Conservation (phyloP, 768 basidiomycete species). For the Lactarius vividus region DNA sequence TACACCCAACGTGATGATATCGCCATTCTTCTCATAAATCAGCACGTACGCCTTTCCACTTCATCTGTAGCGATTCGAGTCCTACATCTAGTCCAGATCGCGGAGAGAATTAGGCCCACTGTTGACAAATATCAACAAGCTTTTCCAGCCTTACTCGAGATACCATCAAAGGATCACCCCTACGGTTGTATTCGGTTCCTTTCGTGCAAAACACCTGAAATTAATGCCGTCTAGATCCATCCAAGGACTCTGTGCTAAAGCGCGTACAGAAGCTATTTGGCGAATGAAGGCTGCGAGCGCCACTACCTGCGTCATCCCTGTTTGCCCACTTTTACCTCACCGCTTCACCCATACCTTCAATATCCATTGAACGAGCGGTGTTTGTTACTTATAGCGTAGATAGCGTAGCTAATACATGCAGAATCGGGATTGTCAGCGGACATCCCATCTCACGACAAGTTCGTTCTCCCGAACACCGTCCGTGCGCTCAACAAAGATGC, state of each 20-base stretch:
- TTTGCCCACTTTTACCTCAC: neutral
- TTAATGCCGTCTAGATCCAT: slow-evolving; percentile 62
- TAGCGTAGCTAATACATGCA: slow-evolving; percentile 31
- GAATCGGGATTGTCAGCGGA: slow-evolving; percentile 1
- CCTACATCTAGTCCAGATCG: slow-evolving; percentile 57
- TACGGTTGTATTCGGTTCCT: slow-evolving; percentile 61
- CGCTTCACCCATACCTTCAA: neutral
- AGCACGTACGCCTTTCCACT: slow-evolving; percentile 66
- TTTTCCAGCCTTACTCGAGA: slow-evolving; percentile 95
- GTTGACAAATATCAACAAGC: slow-evolving; percentile 95
- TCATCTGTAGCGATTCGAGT: neutral
- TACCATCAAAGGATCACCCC: slow-evolving; percentile 97
- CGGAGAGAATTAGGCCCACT: slow-evolving; percentile 93
- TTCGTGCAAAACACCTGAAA: slow-evolving; percentile 25
- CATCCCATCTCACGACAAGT: slow-evolving; percentile 66
- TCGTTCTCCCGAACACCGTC: slow-evolving; percentile 69
- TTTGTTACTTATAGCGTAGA: slow-evolving; percentile 4
- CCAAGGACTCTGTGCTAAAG: slow-evolving; percentile 93
- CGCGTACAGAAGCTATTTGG: slow-evolving; percentile 96
- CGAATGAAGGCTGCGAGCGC: slow-evolving; percentile 53
- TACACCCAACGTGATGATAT: slow-evolving; percentile 94
- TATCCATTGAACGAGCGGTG: neutral
- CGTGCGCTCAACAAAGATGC: slow-evolving; percentile 68
- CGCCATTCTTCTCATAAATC: slow-evolving; percentile 96
- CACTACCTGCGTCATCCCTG: neutral